These are phyloP conservation scores for Escallonia rubra DNA, from an alignment of 129 eudicot genomes.

Conservation along the genomic window DNA sequence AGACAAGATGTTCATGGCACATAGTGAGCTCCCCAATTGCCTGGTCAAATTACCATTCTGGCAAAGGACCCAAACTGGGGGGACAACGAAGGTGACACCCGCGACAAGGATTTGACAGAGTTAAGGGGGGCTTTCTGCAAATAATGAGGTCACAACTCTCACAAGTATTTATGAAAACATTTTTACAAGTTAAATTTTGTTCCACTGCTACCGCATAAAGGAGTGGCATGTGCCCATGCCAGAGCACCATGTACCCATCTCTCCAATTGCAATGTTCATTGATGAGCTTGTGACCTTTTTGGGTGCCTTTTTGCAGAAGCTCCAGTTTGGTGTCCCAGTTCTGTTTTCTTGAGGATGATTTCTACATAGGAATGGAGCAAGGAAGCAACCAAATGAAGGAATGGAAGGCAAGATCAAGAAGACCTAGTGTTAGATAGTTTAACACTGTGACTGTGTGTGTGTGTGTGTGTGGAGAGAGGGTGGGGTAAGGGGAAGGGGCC, in stretches of 20 bases:
- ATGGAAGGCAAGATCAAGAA: background rate
- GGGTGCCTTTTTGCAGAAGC: background rate
- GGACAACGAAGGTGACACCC: background rate
- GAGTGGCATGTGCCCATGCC: slow-evolving; percentile 8
- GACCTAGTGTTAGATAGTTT: background rate
- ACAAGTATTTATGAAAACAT: background rate
- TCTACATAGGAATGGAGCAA: too few relatives aligned
- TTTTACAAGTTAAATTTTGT: background rate
- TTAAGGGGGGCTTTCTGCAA: background rate
- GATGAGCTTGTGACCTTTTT: slow-evolving; percentile 4
- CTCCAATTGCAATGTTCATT: background rate
- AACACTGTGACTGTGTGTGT: background rate
- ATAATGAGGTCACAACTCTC: background rate
- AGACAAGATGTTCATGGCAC: too few relatives aligned
- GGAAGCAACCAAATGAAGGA: background rate
- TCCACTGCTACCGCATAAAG: background rate
- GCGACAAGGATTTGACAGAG: background rate
- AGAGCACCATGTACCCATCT: background rate
- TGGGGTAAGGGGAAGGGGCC: background rate
- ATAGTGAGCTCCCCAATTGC: too few relatives aligned
- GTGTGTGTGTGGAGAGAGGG: background rate
- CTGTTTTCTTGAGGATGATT: background rate
- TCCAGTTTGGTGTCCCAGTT: background rate
- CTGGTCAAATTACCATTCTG: background rate
- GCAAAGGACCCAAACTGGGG: slow-evolving; percentile 1